Base-by-base conservation (phyloP, 106 monocot species). In the Cymbidium sinense region DNA sequence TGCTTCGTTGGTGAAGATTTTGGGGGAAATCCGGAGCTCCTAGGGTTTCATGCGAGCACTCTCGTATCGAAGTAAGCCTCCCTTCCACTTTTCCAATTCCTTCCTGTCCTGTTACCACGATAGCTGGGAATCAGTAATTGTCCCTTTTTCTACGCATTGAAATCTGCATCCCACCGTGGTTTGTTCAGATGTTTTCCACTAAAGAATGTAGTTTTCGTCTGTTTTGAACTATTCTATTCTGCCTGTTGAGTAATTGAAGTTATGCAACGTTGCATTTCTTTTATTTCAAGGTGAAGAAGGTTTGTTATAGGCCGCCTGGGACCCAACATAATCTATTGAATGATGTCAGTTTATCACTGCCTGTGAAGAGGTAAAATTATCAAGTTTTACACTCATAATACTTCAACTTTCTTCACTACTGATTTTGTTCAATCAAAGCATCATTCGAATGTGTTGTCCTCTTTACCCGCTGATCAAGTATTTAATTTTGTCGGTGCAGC, bases 251-350 rank as follows among this genome's bases (percentile, higher is more conserved):
- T 13, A 13, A 47, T 47, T 47, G 33, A 30, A 35, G 37, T 13
- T 31, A 28, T 67, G 71, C 31, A 37, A 71, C 6, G 9, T 36
- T 34, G 17, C 34, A 1, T 80, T 65, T 62, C 28, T 65, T 80
- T 69, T 58, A 58, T 9, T 84, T 80, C 15, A 82, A 99, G 98
- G 94, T 94, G 76, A 99, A 69, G 77, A 85, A 69, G 21, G 84
- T 99, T 54, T 87, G 79, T 74, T 99, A 94, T 77, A 85, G 90
- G 47, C 88, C 98, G 70, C 94, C 94, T 31, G 98, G 98, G 28
- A 94, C 90, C 7, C 82, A 99, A 50, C 64, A 88, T 36, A 84
- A 90, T 77, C 77, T 99, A 20, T 79, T 99, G 7, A 43, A 77
- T 79, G 87, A 89, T 75, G 77, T 99, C 77, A 87, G 79, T 78